phyloP scores from a whole-genome alignment of 129 eudicot species.

The Logfia minima region DNA sequence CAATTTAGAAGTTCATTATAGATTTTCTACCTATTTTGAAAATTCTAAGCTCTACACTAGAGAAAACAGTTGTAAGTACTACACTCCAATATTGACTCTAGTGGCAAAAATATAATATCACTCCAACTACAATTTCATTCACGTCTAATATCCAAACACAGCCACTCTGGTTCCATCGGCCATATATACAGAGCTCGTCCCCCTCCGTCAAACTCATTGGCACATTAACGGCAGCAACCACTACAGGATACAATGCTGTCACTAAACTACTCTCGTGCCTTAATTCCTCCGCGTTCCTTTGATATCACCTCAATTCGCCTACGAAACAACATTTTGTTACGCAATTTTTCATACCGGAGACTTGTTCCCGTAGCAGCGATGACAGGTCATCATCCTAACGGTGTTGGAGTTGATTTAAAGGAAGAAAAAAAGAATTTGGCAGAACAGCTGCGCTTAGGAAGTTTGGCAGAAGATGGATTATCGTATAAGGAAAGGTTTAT shows the following conservation, averaged over 20 bases:
- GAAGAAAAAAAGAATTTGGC: slow-evolving; percentile 41
- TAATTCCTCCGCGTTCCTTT: slow-evolving; percentile 19
- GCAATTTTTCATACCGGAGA: slow-evolving; percentile 6
- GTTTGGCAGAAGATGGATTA: slow-evolving; percentile 73
- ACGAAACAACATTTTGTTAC: not conserved
- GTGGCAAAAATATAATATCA: not conserved
- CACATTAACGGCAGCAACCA: slow-evolving; percentile 6
- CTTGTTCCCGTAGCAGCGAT: slow-evolving; percentile 28
- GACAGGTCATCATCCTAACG: slow-evolving; percentile 11
- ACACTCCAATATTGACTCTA: not conserved
- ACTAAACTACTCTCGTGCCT: not conserved
- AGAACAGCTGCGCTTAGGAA: slow-evolving; percentile 62
- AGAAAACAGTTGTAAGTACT: not conserved
- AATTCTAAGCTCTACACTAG: too few species aligned
- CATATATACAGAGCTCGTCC: not conserved
- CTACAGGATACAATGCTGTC: slow-evolving; percentile 19
- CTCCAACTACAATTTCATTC: not conserved
- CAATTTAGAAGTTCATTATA: not conserved
- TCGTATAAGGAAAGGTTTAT: slow-evolving; percentile 79
- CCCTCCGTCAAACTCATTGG: not conserved
- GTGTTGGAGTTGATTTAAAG: not conserved
- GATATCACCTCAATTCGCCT: slow-evolving; percentile 26
- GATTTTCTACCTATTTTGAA: too few species aligned
- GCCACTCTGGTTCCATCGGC: not conserved
- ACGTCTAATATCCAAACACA: not conserved